A percentile compares a stretch with the other conserved stretches of the same genome.
These are phyloP conservation scores for Barnettozyma hawaiiensis DNA, from an alignment of 1,139 yeast genomes.

Conservation along the genomic window DNA sequence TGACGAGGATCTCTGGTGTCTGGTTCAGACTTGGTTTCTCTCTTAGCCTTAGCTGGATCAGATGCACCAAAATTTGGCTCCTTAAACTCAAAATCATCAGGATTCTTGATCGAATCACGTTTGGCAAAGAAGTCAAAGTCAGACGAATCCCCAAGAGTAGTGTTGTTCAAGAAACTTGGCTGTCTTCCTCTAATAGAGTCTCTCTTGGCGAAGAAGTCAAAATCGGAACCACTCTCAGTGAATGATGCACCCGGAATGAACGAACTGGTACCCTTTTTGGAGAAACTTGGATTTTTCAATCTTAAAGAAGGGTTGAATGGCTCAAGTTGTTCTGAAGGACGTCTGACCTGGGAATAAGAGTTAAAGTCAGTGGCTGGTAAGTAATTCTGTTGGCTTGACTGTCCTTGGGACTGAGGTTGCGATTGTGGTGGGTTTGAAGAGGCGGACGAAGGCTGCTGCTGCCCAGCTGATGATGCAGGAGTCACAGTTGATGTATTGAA, in stretches of 20 bases:
- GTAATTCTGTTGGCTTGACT: constrained; percentile 7
- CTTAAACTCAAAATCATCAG: constrained; percentile 18
- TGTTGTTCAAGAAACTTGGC: constrained; percentile 22
- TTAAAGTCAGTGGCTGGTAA: constrained; percentile 17
- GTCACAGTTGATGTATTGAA: constrained; percentile 10
- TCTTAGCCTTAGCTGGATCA: constrained; percentile 6
- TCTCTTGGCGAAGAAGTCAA: constrained; percentile 22
- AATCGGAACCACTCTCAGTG: constrained; percentile 17
- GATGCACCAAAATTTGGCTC: constrained; percentile 15
- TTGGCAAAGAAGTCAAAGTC: constrained; percentile 25
- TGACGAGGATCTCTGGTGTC: constrained; percentile 15
- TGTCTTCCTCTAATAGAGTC: constrained; percentile 24
- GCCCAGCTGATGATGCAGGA: constrained; percentile 13
- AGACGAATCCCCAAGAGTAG: constrained; percentile 16
- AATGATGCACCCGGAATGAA: constrained; percentile 15
- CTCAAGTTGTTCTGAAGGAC: constrained; percentile 42
- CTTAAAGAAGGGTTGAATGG: constrained; percentile 35
- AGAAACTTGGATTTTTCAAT: constrained; percentile 30
- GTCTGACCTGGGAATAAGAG: constrained; percentile 24
- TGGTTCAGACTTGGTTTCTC: constrained; percentile 22
- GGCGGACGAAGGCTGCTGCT: constrained; percentile 1
- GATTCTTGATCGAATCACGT: constrained; percentile 24
- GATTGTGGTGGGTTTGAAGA: constrained; percentile 5
- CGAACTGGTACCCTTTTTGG: constrained; percentile 19
- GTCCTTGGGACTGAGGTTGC: constrained; percentile 14